phyloP scores from a whole-genome alignment of 2,329 filamentous ascomycete species.

The Ceratocystis destructans region DNA sequence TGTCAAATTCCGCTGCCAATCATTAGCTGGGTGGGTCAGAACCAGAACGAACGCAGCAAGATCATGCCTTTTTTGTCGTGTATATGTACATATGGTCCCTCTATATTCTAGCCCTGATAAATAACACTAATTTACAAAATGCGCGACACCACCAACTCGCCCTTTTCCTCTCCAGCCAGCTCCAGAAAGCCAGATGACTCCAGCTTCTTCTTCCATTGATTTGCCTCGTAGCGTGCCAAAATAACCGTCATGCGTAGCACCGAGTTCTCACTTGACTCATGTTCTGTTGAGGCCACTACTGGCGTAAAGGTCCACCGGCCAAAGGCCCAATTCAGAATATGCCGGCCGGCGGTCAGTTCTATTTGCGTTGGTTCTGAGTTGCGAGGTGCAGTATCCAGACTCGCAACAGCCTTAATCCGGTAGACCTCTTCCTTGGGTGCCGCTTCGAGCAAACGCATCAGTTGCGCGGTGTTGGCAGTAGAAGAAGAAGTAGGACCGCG shows the following conservation, averaged over 20 bases:
- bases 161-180: constrained; percentile 33
- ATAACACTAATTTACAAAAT: constrained; percentile 28
- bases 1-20: neutral
- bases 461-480: constrained; percentile 43
- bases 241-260: constrained; percentile 62
- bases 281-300: constrained; percentile 33
- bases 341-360: constrained; percentile 35
- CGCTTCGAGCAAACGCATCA: constrained; percentile 52
- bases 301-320: constrained; percentile 84
- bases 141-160: constrained; percentile 39
- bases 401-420: constrained; percentile 66
- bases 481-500: constrained; percentile 25
- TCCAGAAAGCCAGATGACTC: constrained; percentile 43
- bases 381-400: constrained; percentile 33
- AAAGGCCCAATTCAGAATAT: constrained; percentile 97
- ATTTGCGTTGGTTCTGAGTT: constrained; percentile 39
- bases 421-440: constrained; percentile 92
- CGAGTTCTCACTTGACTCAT: constrained; percentile 41
- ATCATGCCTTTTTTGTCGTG: neutral
- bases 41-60: neutral
- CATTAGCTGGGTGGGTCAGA: neutral
- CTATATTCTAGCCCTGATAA: neutral
- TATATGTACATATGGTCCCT: neutral
- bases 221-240: constrained; percentile 57
- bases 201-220: constrained; percentile 63